Percentiles rank a stretch among this genome's conserved stretches.
Conservation (phyloP, 345 rosid species). For the Sapria himalayana region DNA sequence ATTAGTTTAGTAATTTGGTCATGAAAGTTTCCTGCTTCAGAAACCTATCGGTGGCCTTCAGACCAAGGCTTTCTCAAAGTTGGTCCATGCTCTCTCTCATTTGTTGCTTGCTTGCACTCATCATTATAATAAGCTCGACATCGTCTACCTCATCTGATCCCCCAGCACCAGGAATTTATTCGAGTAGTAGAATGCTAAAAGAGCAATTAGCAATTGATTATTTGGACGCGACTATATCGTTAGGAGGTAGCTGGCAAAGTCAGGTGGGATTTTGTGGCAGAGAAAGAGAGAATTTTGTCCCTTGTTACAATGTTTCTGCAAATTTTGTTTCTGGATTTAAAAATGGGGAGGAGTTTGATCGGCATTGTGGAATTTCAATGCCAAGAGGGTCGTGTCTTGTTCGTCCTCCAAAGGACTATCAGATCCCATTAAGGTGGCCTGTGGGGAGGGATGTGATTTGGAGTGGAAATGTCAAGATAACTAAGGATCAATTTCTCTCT, state of each 20-base stretch:
- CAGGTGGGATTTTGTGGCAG: conserved; percentile 67
- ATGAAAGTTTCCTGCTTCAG: conserved; percentile 82
- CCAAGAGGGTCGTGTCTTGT: conserved; percentile 36
- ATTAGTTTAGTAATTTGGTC: conserved; percentile 21
- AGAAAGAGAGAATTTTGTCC: conserved; percentile 76
- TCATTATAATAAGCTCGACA: conserved; percentile 51
- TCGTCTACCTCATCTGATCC: conserved; percentile 35
- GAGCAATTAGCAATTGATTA: conserved; percentile 83
- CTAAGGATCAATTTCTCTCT: conserved; percentile 89
- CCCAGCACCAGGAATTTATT: conserved; percentile 32
- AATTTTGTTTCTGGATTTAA: conserved; percentile 53
- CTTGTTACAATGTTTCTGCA: conserved; percentile 70
- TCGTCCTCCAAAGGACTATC: conserved; percentile 90
- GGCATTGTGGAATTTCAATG: conserved; percentile 60
- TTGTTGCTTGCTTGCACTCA: conserved; percentile 40
- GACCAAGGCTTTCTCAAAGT: conserved; percentile 46
- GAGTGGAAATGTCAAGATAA: conserved; percentile 86
- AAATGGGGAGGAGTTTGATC: conserved; percentile 75
- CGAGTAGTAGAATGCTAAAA: conserved; percentile 65
- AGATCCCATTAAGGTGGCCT: conserved; percentile 90
- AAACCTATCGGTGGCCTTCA: conserved; percentile 33
- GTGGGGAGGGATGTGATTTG: conserved; percentile 88
- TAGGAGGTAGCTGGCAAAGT: conserved; percentile 27
- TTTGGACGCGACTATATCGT: conserved; percentile 46
- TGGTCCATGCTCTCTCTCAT: conserved; percentile 45